Evolutionary conservation across 164 flowering plant species (phyloP), one percentile per base, ranked within the genome.

Genomic region (Platanus orientalis): DNA sequence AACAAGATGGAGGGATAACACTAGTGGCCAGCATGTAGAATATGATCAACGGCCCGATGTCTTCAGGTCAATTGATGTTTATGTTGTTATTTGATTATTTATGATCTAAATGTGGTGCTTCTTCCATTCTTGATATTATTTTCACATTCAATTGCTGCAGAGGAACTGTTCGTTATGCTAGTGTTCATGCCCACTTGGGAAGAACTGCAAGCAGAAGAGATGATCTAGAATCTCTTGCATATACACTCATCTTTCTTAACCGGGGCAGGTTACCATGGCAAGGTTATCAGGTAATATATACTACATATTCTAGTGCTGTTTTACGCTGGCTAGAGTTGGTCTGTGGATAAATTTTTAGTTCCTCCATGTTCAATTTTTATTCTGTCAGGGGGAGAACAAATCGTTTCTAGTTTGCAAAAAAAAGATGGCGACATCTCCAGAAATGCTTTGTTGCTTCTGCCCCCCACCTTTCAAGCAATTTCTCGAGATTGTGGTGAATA

Each of bases 161-260:
- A 73, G 93, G 93, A 60, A 87, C 90, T 23, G 88, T 85, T 9
- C 80, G 93, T 3, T 87, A 85, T 80, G 93, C 93, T 29, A 87
- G 93, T 75, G 93, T 80, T 26, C 97, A 93, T 84, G 98, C 97
- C 65, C 97, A 93, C 81, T 84, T 93, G 26, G 98, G 98, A 64
- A 83, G 98, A 75, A 89, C 96, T 58, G 92, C 87, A 25, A 93
- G 98, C 74, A 76, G 97, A 61, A 81, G 98, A 73, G 98, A 94
- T 84, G 98, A 94, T 71, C 70, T 94, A 25, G 98, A 94, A 74
- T 93, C 98, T 53, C 91, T 93, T 65, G 98, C 97, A 49, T 93
- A 93, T 72, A 90, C 97, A 0, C 91, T 93, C 7, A 63, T 93
- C 64, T 87, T 85, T 71, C 90, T 87, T 60, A 83, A 85, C 7